phyloP scores from a whole-genome alignment of 768 basidiomycete species.

The Sistotremastrum suecicum region DNA sequence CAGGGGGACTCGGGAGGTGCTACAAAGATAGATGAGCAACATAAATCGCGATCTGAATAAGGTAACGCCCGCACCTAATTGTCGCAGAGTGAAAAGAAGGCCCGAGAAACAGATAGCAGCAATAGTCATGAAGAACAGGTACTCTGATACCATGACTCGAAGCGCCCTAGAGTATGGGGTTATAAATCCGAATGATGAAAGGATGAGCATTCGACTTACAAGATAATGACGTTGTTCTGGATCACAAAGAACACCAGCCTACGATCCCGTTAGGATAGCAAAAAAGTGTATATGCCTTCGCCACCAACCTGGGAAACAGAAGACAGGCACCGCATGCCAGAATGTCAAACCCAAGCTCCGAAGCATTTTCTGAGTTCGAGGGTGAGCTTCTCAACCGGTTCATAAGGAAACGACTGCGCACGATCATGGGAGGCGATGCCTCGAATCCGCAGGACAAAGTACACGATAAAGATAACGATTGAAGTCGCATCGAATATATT shows the following conservation, averaged over 20 bases:
- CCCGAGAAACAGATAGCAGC: slow-evolving; percentile 76
- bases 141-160: slow-evolving; percentile 71
- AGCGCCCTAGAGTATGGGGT: slow-evolving; percentile 35
- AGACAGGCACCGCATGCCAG: slow-evolving; percentile 77
- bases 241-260: slow-evolving; percentile 72
- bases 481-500: slow-evolving; percentile 78
- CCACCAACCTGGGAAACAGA: slow-evolving; percentile 58
- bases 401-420: slow-evolving; percentile 16
- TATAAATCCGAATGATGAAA: background rate
- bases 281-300: background rate
- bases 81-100: slow-evolving; percentile 40
- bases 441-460: slow-evolving; percentile 47
- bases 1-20: slow-evolving; percentile 19
- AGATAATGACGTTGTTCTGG: slow-evolving; percentile 61
- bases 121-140: slow-evolving; percentile 65
- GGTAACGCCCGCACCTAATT: slow-evolving; percentile 23
- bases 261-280: slow-evolving; percentile 1
- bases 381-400: background rate
- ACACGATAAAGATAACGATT: slow-evolving; percentile 52
- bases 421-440: slow-evolving; percentile 43
- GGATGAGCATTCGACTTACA: slow-evolving; percentile 31
- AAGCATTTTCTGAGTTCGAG: slow-evolving; percentile 25
- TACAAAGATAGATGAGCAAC: background rate
- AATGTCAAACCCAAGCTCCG: slow-evolving; percentile 66
- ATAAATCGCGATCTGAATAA: background rate